A percentile compares a stretch with the other conserved stretches of the same genome.
These are phyloP conservation scores for Aspergillus wentii DNA, from an alignment of 495 filamentous ascomycete genomes.

Conservation along the genomic window DNA sequence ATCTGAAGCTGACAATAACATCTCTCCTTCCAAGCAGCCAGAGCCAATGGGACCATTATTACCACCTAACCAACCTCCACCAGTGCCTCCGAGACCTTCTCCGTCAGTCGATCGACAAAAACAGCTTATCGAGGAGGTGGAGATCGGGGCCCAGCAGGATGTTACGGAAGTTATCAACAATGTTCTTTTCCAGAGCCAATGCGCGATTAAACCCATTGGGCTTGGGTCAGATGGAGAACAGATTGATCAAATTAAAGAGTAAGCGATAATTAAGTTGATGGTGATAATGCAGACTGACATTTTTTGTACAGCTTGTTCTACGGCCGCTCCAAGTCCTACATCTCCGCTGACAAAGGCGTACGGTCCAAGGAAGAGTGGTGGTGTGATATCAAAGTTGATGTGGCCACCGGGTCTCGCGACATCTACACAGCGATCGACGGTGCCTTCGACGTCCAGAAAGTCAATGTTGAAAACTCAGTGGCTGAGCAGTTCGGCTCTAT, in stretches of 20 bases:
- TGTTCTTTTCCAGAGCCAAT: conserved; percentile 82
- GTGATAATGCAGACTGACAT: conserved; percentile 15
- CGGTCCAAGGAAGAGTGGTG: conserved; percentile 54
- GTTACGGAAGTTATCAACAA: conserved; percentile 94
- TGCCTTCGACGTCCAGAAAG: conserved; percentile 72
- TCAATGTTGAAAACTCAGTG: conserved; percentile 57
- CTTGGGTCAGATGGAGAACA: conserved; percentile 66
- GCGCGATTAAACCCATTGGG: conserved; percentile 66
- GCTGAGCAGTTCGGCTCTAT: conserved; percentile 73
- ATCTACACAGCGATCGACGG: conserved; percentile 82
- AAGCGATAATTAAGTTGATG: background rate
- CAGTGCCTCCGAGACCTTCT: conserved; percentile 43
- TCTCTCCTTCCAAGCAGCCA: background rate
- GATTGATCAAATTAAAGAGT: conserved; percentile 70
- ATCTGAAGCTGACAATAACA: conserved; percentile 6
- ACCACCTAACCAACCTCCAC: conserved; percentile 31
- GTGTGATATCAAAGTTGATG: conserved; percentile 60
- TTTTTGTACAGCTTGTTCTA: conserved; percentile 49
- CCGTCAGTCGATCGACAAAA: conserved; percentile 29
- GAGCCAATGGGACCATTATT: conserved; percentile 4
- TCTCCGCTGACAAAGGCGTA: conserved; percentile 35
- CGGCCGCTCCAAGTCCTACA: conserved; percentile 50
- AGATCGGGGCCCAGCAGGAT: conserved; percentile 74
- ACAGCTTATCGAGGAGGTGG: conserved; percentile 48
- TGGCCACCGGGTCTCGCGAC: conserved; percentile 55